Base-by-base conservation (phyloP, 75 land plant genomes). In the Adiantum capillusveneris region DNA sequence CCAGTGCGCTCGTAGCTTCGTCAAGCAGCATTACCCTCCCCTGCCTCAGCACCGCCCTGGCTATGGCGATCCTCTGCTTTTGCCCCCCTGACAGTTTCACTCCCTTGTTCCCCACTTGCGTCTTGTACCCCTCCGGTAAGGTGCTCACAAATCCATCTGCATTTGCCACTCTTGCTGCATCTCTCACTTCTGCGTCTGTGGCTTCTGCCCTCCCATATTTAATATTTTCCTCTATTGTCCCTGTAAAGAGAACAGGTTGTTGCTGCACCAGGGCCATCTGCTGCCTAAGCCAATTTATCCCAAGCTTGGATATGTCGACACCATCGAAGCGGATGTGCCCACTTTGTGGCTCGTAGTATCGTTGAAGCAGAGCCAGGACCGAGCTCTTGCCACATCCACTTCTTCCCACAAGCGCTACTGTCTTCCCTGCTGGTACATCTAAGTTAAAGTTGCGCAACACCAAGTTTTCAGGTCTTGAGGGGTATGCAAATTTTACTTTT, bases 71-170 rank as follows among this genome's bases (percentile, higher is more conserved):
- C 30, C 85, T 78, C 49, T 82, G 85, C 57, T 82, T 82, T 34
- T 82, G 85, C n/a, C 85, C 85, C 5, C 81, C 85, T 25, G 85
- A 82, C 30, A 82, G 55, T 60, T 82, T 81, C 2, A 79, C 74
- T 26, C 85, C 85, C 31, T 78, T 70, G 58, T 82, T 65, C 6
- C 84, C 84, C 25, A 77, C 80, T 75, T 74, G 73, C 16, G 82
- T 88, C 44, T 83, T 79, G 39, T 78, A 84, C 18, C 91, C 87
- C 31, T 72, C 56, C 11, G 91, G 84, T 1, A 84, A 60, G 18
- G 64, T 20, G 34, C 65, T 66, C 51, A 87, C 78, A 72, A 87
- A 87, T 18, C 69, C 70, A 52, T 78, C 75, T 16, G 77, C 75
- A 48, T 81, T 66, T 22, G 88, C 77, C 28, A 64, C 65, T 11